Evolutionary conservation across 1,284 basidiomycete genomes (phyloP).

Genomic region (Trametes polyzona): DNA sequence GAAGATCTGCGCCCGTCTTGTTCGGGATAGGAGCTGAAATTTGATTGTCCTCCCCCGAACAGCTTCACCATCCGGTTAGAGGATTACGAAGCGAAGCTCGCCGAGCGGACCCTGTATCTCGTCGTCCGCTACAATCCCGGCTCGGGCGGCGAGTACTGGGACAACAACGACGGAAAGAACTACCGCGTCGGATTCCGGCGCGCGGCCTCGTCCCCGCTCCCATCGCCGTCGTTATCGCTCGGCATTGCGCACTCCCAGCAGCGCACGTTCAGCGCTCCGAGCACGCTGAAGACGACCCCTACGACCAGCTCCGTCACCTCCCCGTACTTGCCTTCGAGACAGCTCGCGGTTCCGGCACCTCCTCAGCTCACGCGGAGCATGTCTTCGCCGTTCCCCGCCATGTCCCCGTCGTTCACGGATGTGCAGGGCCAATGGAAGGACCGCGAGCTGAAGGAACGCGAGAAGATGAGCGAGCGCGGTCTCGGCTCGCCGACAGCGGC

Average conservation of each 20-base stretch:
- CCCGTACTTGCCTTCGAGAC: constrained; percentile 19
- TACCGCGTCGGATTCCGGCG: constrained; percentile 71
- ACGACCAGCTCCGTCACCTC: constrained; percentile 26
- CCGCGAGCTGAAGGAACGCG: constrained; percentile 18
- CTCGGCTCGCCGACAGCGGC: constrained; percentile 24
- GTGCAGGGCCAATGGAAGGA: constrained; percentile 5
- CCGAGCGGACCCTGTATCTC: constrained; percentile 66
- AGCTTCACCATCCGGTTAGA: constrained; percentile 72
- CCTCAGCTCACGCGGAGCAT: constrained; percentile 26
- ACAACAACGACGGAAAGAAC: constrained; percentile 84
- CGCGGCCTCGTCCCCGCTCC: constrained; percentile 22
- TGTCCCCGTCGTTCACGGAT: constrained; percentile 14
- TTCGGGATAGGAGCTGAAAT: neutral
- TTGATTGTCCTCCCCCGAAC: constrained; percentile 12
- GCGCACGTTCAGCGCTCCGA: constrained; percentile 41
- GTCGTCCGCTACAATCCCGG: constrained; percentile 63
- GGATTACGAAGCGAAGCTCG: constrained; percentile 72
- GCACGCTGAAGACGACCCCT: constrained; percentile 40
- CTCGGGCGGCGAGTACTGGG: constrained; percentile 77
- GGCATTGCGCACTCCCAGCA: constrained; percentile 34
- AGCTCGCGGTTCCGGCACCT: constrained; percentile 20
- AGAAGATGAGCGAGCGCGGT: constrained; percentile 18
- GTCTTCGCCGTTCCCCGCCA: constrained; percentile 30
- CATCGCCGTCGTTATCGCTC: constrained; percentile 24
- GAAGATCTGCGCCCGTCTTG: constrained; percentile 15